phyloP scores from a whole-genome alignment of 441 rosid genomes.

The Eruca vesicaria region DNA sequence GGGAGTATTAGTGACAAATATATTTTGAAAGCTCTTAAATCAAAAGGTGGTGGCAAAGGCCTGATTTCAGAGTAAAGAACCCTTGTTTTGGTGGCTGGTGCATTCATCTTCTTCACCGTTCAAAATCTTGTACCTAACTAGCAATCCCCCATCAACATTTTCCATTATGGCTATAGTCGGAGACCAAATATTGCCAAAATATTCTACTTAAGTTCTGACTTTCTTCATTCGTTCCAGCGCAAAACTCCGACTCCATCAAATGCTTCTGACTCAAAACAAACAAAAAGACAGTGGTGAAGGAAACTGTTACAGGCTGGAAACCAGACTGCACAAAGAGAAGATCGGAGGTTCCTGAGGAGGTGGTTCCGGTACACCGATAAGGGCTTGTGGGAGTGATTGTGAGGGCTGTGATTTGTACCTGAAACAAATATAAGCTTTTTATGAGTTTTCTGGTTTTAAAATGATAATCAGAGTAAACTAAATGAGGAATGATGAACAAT shows the following conservation, averaged over 20 bases:
- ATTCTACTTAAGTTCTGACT: slow-evolving; percentile 28
- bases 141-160: slow-evolving; percentile 39
- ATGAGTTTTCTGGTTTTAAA: too few species aligned
- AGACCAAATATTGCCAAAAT: slow-evolving; percentile 45
- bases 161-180: slow-evolving; percentile 56
- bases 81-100: slow-evolving; percentile 13
- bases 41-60: slow-evolving; percentile 44
- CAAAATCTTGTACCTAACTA: slow-evolving; percentile 40
- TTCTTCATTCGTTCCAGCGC: slow-evolving; percentile 54
- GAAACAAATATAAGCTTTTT: too few species aligned
- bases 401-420: too few species aligned
- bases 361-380: too few species aligned
- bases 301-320: too few species aligned
- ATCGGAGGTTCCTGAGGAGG: too few species aligned
- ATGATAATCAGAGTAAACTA: too few species aligned
- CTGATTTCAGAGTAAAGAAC: slow-evolving; percentile 42
- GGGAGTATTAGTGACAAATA: background rate
- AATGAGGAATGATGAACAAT: too few species aligned
- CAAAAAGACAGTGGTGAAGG: too few species aligned
- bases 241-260: slow-evolving; percentile 41
- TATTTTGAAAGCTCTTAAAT: slow-evolving; percentile 20
- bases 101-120: slow-evolving; percentile 22
- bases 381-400: too few species aligned
- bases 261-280: background rate
- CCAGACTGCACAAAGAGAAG: too few species aligned